A percentile compares a stretch with the other conserved stretches of the same genome.
Evolutionary conservation across 2,329 filamentous ascomycete genomes (phyloP).

Genomic region (Fusarium sp.): DNA sequence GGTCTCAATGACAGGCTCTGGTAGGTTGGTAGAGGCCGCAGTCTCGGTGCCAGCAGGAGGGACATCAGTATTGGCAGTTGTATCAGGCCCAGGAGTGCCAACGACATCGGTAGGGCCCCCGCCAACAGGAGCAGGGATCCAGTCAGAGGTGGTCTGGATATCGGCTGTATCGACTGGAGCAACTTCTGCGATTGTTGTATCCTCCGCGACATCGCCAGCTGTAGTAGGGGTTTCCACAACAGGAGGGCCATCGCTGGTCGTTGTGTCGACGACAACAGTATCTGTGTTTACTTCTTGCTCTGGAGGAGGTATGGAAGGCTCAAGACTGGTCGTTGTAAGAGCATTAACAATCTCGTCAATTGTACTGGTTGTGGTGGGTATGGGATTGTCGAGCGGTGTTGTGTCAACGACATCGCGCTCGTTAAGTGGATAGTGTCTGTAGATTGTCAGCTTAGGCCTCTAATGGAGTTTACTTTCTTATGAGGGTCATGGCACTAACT

Average conservation of each 20-base stretch:
- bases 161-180: not conserved
- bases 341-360: not conserved
- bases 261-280: constrained; percentile 1
- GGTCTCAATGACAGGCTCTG: not conserved
- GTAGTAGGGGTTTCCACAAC: not conserved
- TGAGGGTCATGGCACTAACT: too few species aligned
- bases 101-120: not conserved
- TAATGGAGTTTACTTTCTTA: too few species aligned
- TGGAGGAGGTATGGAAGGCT: too few species aligned
- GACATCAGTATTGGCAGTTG: not conserved
- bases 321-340: constrained; percentile 1
- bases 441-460: not conserved
- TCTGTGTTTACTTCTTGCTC: not conserved
- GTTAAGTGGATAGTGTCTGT: not conserved
- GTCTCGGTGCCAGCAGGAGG: not conserved
- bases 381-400: not conserved
- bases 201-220: not conserved
- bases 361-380: not conserved
- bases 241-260: not conserved
- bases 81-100: not conserved
- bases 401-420: constrained; percentile 8
- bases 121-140: not conserved
- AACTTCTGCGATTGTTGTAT: not conserved
- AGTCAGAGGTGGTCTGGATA: not conserved
- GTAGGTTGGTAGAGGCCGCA: not conserved